These are phyloP conservation scores for Metschnikowia proteae DNA, from an alignment of 805 yeast species.

Conservation along the genomic window DNA sequence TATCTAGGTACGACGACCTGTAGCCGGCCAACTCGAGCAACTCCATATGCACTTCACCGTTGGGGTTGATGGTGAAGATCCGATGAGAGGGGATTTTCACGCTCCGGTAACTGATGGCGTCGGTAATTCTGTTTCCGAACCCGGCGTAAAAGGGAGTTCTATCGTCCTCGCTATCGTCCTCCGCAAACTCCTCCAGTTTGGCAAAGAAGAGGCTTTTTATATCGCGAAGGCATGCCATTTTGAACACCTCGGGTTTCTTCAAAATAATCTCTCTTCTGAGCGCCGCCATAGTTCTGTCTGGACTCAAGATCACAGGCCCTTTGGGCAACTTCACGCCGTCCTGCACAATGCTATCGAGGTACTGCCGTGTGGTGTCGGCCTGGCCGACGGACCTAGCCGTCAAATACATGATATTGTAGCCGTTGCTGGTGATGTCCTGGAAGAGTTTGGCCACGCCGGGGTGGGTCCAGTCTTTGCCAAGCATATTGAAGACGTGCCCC, in stretches of 20 bases:
- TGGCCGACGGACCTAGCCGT: constrained; percentile 96
- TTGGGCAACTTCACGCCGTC: constrained; percentile 62
- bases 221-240: constrained; percentile 93
- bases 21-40: constrained; percentile 90
- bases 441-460: constrained; percentile 90
- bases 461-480: constrained; percentile 98
- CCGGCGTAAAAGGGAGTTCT: constrained; percentile 94
- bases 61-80: constrained; percentile 92
- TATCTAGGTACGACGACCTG: constrained; percentile 79
- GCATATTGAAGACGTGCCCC: constrained; percentile 89
- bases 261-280: constrained; percentile 84
- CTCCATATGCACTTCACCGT: constrained; percentile 97
- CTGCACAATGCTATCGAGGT: constrained; percentile 73
- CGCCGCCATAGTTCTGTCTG: constrained; percentile 96
- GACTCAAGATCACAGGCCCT: constrained; percentile 94
- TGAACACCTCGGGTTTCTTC: constrained; percentile 96
- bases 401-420: constrained; percentile 88
- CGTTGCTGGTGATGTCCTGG: constrained; percentile 80
- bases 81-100: constrained; percentile 93
- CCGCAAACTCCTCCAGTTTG: constrained; percentile 5
- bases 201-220: constrained; percentile 64
- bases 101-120: constrained; percentile 88
- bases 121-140: constrained; percentile 94
- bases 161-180: constrained; percentile 33
- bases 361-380: constrained; percentile 87